Percentiles rank a stretch among this genome's conserved stretches.
phyloP scores from a whole-genome alignment of 2,329 filamentous ascomycete genomes.

The Pseudocercospora fijiensis region DNA sequence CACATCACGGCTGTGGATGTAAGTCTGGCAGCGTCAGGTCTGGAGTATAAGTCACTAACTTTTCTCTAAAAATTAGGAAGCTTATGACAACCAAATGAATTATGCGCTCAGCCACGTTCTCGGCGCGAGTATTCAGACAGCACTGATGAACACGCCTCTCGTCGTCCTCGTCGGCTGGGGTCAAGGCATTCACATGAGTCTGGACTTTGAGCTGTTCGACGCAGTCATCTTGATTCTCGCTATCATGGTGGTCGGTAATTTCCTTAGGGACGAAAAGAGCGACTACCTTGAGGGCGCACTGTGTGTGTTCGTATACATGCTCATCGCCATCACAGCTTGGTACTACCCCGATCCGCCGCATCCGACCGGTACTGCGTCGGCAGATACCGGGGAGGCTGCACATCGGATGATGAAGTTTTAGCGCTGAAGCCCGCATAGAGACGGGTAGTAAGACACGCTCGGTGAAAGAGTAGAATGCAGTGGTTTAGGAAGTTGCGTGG shows the following conservation, averaged over 20 bases:
- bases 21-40: too few relatives aligned
- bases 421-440: background rate
- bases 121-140: conserved; percentile 84
- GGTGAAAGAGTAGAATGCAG: background rate
- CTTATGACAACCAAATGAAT: conserved; percentile 74
- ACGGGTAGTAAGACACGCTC: background rate
- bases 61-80: conserved; percentile 54
- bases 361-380: background rate
- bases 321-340: conserved; percentile 62
- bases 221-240: conserved; percentile 76
- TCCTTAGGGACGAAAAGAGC: conserved; percentile 81
- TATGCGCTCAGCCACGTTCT: conserved; percentile 82
- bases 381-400: conserved; percentile 3
- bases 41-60: too few relatives aligned
- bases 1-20: conserved; percentile 77
- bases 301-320: conserved; percentile 67
- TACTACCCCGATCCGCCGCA: conserved; percentile 52
- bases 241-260: conserved; percentile 68
- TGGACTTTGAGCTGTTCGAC: conserved; percentile 87
- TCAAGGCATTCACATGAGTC: conserved; percentile 65
- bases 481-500: background rate
- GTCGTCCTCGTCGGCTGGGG: conserved; percentile 84
- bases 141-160: conserved; percentile 81
- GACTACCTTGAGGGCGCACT: conserved; percentile 87
- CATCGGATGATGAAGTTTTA: conserved; percentile 14